Base-by-base conservation (phyloP, 768 basidiomycete genomes). In the Leccinum subtestaceum region DNA sequence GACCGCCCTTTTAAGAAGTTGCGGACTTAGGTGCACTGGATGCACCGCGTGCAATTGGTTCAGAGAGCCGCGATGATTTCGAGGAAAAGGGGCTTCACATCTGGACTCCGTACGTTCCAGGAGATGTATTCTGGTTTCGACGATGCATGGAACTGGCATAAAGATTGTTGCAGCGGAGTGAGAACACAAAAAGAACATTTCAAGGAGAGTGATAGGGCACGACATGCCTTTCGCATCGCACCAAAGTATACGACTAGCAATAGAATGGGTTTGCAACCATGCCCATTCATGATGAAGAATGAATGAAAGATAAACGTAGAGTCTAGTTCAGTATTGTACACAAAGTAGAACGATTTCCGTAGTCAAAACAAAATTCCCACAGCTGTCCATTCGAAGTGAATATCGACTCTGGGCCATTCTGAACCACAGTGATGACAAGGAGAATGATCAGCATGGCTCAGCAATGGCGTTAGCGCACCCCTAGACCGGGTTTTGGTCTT, bases 401-500 rank as follows among this genome's bases (percentile, higher is more conserved):
- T 21, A n/a, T 46, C 21, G 27, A 29, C n/a, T 40, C 11, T 4
- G 21, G 2, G 36, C 11, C 17, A 4, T 23, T 19, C n/a, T 25
- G 23, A 17, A 47, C 17, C 19, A 45, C 36, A 13, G 1, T 47
- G 17, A 32, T 17, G 40, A 15, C n/a, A 2, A 17, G n/a, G n/a
- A 48, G 34, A 32, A 21, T 2, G 9, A 50, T 32, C 11, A 32
- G 17, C 3, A 36, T 10, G 6, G 29, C 10, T 31, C 29, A 13
- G 25, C 6, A 8, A 56, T 27, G 17, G 17, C 15, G 27, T 25
- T 13, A 10, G 13, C 13, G 6, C 13, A 29, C 48, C 9, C 3
- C 36, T 57, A 66, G 19, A 62, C 66, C 1, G 54, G 38, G 29
- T 38, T 59, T 38, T 46, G 50, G 13, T 62, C 64, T 0, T 53